These are phyloP conservation scores for Yarrowia deformans DNA, from an alignment of 805 yeast species.

Conservation along the genomic window DNA sequence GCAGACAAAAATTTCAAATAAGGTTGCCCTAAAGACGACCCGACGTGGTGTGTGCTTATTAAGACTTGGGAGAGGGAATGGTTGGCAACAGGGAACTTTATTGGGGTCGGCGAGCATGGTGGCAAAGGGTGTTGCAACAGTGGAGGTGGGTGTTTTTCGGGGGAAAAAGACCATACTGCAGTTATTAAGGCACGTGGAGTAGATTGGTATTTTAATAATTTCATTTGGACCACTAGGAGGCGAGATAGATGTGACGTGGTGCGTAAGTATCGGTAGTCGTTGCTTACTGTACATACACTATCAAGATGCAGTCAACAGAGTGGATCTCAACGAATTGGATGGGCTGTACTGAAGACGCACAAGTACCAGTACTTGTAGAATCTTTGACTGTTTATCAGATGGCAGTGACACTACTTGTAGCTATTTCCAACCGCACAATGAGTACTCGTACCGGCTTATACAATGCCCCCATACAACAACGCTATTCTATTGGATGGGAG, in stretches of 20 bases:
- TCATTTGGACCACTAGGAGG: background rate
- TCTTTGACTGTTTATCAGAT: no score
- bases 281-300: no score
- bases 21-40: slow-evolving; percentile 34
- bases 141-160: background rate
- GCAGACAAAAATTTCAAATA: slow-evolving; percentile 38
- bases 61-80: slow-evolving; percentile 14
- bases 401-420: no score
- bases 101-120: background rate
- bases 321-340: background rate
- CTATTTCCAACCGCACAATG: no score
- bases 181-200: background rate
- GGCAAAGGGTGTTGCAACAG: background rate
- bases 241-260: background rate
- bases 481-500: no score
- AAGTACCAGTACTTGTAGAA: no score
- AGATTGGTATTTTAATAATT: background rate
- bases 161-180: no score
- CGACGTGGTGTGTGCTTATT: background rate
- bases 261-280: background rate
- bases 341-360: no score
- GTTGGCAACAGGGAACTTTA: background rate
- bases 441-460: no score
- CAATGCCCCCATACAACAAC: no score
- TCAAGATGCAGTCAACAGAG: background rate